Evolutionary conservation across 2,329 filamentous ascomycete genomes (phyloP).

Genomic region (Teratosphaeria epicoccoides): DNA sequence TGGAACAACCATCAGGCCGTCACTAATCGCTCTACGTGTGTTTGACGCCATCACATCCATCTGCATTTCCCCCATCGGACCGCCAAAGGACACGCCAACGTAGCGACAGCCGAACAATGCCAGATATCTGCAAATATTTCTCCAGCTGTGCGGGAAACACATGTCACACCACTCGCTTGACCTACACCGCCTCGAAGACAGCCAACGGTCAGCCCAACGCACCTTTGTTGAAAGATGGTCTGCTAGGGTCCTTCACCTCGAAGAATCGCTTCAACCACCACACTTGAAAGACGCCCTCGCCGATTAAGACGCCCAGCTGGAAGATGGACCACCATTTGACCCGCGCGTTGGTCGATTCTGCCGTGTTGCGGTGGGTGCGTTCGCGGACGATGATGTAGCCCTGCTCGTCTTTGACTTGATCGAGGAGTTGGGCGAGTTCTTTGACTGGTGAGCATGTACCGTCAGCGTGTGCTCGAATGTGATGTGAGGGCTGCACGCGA

Average conservation of each 20-base stretch:
- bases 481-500: neutral
- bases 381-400: conserved; percentile 92
- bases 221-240: conserved; percentile 20
- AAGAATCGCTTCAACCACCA: conserved; percentile 96
- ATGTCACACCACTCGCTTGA: conserved; percentile 30
- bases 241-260: conserved; percentile 21
- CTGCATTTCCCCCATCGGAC: no score
- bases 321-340: conserved; percentile 99
- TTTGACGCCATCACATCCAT: no score
- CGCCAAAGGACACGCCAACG: no score
- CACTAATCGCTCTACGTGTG: no score
- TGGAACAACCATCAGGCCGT: no score
- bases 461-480: neutral
- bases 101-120: no score
- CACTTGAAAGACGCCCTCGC: conserved; percentile 93
- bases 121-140: no score
- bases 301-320: conserved; percentile 77
- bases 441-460: conserved; percentile 47
- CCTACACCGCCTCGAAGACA: conserved; percentile 19
- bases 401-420: conserved; percentile 95
- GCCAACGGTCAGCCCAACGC: conserved; percentile 18
- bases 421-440: conserved; percentile 70
- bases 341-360: conserved; percentile 91
- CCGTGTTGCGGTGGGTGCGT: conserved; percentile 93
- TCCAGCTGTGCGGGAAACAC: no score